phyloP scores from a whole-genome alignment of 805 yeast species.

The Metschnikowia continentalis region DNA sequence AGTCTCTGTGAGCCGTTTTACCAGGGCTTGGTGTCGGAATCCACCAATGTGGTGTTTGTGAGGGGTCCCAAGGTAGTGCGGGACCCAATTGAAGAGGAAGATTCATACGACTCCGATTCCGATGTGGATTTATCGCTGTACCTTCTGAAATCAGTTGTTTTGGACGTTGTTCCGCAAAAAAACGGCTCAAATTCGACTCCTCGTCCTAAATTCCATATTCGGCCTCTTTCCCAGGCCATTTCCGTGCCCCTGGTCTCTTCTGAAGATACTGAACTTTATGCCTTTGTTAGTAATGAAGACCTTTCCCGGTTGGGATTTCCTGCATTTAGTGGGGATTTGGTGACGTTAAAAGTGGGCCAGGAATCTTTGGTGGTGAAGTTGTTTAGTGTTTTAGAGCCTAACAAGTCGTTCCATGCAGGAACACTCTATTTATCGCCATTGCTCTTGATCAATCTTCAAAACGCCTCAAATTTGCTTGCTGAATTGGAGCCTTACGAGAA shows the following conservation, averaged over 20 bases:
- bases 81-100: neutral
- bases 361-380: constrained; percentile 33
- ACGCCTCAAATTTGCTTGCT: constrained; percentile 23
- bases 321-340: constrained; percentile 65
- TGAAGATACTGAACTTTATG: constrained; percentile 39
- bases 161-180: constrained; percentile 7
- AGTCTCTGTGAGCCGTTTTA: constrained; percentile 67
- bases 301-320: constrained; percentile 52
- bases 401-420: constrained; percentile 31
- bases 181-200: neutral
- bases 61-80: constrained; percentile 18
- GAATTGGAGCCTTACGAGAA: constrained; percentile 17
- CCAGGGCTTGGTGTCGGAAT: constrained; percentile 52
- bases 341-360: constrained; percentile 25
- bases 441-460: constrained; percentile 45
- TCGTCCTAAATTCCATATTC: constrained; percentile 17
- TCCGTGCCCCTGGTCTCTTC: constrained; percentile 19
- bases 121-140: constrained; percentile 31
- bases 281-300: constrained; percentile 43
- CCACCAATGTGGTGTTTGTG: constrained; percentile 54
- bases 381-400: constrained; percentile 65
- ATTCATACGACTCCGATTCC: neutral
- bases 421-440: constrained; percentile 61
- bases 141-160: constrained; percentile 26
- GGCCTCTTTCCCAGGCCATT: constrained; percentile 29